A percentile compares a stretch with the other conserved stretches of the same genome.
Conservation (phyloP, 2,329 filamentous ascomycete species). For the Alternaria sp. region DNA sequence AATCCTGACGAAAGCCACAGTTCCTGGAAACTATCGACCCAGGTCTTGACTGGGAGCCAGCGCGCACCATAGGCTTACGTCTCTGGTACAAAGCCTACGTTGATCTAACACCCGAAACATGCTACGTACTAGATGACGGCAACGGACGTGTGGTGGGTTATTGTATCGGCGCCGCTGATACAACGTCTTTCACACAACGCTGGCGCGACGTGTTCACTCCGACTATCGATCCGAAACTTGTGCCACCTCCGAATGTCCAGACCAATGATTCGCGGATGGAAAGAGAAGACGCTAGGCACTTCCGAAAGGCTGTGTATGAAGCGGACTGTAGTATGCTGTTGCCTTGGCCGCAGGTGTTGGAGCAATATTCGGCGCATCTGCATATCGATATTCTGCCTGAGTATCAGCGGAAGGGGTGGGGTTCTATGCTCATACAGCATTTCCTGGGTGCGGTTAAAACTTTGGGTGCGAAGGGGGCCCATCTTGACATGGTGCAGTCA, state of each 20-base stretch:
- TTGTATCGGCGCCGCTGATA: constrained; percentile 44
- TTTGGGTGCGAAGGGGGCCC: constrained; percentile 37
- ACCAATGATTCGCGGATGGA: constrained; percentile 23
- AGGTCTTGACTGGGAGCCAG: constrained; percentile 31
- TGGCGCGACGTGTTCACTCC: constrained; percentile 39
- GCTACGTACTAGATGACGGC: constrained; percentile 46
- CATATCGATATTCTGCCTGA: constrained; percentile 47
- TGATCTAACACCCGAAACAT: constrained; percentile 34
- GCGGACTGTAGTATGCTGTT: constrained; percentile 35
- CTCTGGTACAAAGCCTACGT: constrained; percentile 45
- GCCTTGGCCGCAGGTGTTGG: constrained; percentile 21
- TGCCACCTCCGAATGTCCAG: constrained; percentile 18
- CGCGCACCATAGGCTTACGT: constrained; percentile 38
- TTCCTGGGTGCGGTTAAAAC: constrained; percentile 30
- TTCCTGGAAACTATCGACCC: constrained; percentile 34
- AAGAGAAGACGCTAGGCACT: constrained; percentile 18
- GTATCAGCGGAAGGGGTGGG: constrained; percentile 43
- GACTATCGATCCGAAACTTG: constrained; percentile 22
- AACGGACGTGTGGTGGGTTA: constrained; percentile 45
- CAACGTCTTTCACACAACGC: constrained; percentile 28
- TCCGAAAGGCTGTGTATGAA: constrained; percentile 26
- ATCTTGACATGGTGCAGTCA: constrained; percentile 44
- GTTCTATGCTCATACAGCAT: constrained; percentile 32
- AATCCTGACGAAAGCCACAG: constrained; percentile 14
- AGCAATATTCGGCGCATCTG: constrained; percentile 45